These are phyloP conservation scores for Rubia yunnanensis DNA, from an alignment of 257 asterid species.

Conservation along the genomic window DNA sequence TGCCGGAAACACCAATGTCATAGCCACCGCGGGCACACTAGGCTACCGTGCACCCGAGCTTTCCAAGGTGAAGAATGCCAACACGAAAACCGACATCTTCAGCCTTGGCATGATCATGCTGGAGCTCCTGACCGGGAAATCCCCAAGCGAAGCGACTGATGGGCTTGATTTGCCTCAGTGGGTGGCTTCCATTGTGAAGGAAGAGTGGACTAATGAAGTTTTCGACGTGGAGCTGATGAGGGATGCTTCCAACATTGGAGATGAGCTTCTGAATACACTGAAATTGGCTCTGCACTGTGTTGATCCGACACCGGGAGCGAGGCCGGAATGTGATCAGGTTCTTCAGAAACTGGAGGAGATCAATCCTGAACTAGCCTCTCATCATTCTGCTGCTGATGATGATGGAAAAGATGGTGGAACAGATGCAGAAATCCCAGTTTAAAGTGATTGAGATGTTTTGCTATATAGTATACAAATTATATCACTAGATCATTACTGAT, in stretches of 20 bases:
- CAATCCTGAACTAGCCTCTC: slow-evolving; percentile 33
- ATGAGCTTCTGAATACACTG: slow-evolving; percentile 65
- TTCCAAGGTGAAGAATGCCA: slow-evolving; percentile 57
- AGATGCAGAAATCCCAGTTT: slow-evolving; percentile 16
- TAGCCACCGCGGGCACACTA: slow-evolving; percentile 40
- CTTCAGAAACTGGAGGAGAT: slow-evolving; percentile 68
- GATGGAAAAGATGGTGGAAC: slow-evolving; percentile 20
- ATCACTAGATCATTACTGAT: neutral
- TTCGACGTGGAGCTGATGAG: slow-evolving; percentile 79
- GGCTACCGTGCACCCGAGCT: slow-evolving; percentile 91
- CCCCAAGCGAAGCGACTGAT: slow-evolving; percentile 77
- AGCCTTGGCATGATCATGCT: slow-evolving; percentile 82
- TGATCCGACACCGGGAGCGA: slow-evolving; percentile 67
- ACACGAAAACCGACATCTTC: slow-evolving; percentile 56
- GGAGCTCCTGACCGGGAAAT: slow-evolving; percentile 85
- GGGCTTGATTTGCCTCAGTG: slow-evolving; percentile 83
- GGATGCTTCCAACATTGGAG: slow-evolving; percentile 53
- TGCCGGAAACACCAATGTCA: slow-evolving; percentile 36
- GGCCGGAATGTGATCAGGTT: slow-evolving; percentile 75
- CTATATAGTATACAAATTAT: neutral
- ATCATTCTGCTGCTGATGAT: slow-evolving; percentile 23
- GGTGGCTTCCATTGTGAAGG: slow-evolving; percentile 88
- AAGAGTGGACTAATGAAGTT: slow-evolving; percentile 88
- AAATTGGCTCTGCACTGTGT: slow-evolving; percentile 85
- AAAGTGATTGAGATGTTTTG: slow-evolving; percentile 19